Conservation (phyloP, 306 rosid species). For the Lathyrus oleraceus region DNA sequence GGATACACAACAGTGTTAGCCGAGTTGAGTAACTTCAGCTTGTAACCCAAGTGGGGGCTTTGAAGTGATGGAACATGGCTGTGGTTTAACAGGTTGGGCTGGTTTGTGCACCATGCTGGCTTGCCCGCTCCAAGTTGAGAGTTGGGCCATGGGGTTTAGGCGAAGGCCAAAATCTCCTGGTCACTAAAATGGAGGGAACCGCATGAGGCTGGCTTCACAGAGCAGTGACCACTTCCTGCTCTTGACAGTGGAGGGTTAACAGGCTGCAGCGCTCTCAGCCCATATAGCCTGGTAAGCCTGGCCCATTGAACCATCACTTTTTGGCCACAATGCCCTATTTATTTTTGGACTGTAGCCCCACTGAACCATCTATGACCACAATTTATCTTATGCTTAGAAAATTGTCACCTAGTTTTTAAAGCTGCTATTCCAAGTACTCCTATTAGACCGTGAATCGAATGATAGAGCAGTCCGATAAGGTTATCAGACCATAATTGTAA, state of each 20-base stretch:
- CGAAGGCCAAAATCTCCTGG: background rate
- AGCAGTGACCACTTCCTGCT: background rate
- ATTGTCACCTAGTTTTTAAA: too few relatives aligned
- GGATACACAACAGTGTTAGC: rapidly evolving
- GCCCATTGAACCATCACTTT: background rate
- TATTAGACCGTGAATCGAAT: too few relatives aligned
- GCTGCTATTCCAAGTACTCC: too few relatives aligned
- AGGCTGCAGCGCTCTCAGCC: background rate
- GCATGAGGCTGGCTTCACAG: background rate
- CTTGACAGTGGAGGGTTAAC: constrained; percentile 2
- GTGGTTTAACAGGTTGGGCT: background rate
- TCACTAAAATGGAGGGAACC: background rate
- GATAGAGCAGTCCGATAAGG: too few relatives aligned
- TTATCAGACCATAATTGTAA: too few relatives aligned
- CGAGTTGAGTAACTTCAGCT: background rate
- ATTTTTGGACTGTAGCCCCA: too few relatives aligned
- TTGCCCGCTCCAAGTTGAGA: background rate
- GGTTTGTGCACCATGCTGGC: background rate
- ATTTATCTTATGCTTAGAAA: too few relatives aligned
- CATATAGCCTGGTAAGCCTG: background rate
- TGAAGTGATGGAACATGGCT: background rate
- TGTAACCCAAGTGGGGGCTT: background rate
- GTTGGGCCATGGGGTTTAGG: background rate
- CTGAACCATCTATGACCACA: too few relatives aligned
- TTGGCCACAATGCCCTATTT: too few relatives aligned